These are phyloP conservation scores for Helotiales sp. DNA, from an alignment of 2,329 filamentous ascomycete genomes.

Conservation along the genomic window DNA sequence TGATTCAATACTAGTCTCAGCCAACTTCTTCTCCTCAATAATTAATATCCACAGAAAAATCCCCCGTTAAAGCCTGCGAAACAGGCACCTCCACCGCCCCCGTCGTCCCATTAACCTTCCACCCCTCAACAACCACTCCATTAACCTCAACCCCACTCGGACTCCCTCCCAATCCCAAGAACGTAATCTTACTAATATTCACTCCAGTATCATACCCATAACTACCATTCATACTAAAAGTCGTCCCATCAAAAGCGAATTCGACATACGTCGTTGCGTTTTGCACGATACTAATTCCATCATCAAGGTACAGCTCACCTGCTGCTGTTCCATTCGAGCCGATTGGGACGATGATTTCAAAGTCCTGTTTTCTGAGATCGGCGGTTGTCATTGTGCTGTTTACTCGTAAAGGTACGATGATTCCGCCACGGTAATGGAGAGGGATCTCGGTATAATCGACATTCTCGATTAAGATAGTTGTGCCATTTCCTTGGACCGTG, in stretches of 20 bases:
- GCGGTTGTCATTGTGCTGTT: slow-evolving; percentile 62
- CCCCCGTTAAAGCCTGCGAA: slow-evolving; percentile 12
- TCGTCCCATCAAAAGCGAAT: slow-evolving; percentile 58
- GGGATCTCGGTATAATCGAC: slow-evolving; percentile 55
- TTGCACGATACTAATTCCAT: slow-evolving; percentile 69
- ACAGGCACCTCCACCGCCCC: slow-evolving; percentile 18
- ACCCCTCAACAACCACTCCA: not conserved
- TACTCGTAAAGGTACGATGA: slow-evolving; percentile 61
- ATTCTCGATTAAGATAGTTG: slow-evolving; percentile 39
- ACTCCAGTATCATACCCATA: slow-evolving; percentile 53
- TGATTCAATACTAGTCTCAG: too few species aligned
- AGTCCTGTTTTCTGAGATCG: slow-evolving; percentile 62
- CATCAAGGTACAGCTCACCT: slow-evolving; percentile 75
- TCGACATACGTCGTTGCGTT: slow-evolving; percentile 53
- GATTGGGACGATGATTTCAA: slow-evolving; percentile 70
- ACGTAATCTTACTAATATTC: slow-evolving; percentile 48
- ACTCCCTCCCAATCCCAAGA: slow-evolving; percentile 42
- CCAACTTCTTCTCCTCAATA: not conserved
- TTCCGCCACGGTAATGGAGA: slow-evolving; percentile 66
- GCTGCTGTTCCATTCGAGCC: slow-evolving; percentile 60
- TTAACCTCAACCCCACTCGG: slow-evolving; percentile 3
- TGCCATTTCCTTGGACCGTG: slow-evolving; percentile 43
- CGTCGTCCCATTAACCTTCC: slow-evolving; percentile 6
- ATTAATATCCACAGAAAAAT: slow-evolving; percentile 7
- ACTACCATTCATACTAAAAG: slow-evolving; percentile 50